These are phyloP conservation scores for Phytophthora uliginosa DNA, from an alignment of 352 stramenopile species.

Conservation along the genomic window DNA sequence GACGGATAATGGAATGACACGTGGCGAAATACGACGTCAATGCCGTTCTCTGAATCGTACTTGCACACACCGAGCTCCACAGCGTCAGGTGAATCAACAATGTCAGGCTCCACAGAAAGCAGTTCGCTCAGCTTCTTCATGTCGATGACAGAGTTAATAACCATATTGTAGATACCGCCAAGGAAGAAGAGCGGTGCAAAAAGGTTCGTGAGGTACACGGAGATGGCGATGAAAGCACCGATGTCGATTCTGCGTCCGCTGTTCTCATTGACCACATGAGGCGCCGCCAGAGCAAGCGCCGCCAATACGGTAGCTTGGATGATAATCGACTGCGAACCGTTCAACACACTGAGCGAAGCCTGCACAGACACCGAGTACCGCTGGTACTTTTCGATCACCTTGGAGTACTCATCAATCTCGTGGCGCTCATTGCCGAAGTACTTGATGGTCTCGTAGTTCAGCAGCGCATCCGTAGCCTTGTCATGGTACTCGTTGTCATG, in stretches of 20 bases:
- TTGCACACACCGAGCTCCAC: constrained; percentile 81
- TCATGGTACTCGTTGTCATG: constrained; percentile 99
- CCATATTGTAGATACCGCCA: constrained; percentile 92
- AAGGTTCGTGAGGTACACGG: constrained; percentile 96
- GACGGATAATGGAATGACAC: constrained; percentile 97
- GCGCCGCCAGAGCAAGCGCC: constrained; percentile 70
- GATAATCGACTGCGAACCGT: constrained; percentile 93
- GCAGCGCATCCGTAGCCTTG: constrained; percentile 96
- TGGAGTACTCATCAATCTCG: constrained; percentile 93
- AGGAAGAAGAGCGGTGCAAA: constrained; percentile 98
- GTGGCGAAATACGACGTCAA: constrained; percentile 94
- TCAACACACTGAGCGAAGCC: constrained; percentile 95
- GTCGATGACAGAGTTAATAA: constrained; percentile 96
- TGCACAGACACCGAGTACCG: constrained; percentile 94
- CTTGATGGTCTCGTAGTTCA: constrained; percentile 99
- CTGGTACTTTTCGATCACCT: constrained; percentile 96
- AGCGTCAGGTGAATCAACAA: constrained; percentile 92
- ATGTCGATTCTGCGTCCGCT: constrained; percentile 88
- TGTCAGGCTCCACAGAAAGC: constrained; percentile 95
- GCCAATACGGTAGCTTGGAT: constrained; percentile 81
- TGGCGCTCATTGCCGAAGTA: constrained; percentile 97
- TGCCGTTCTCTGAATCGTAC: constrained; percentile 79
- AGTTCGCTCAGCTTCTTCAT: constrained; percentile 98
- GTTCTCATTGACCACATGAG: constrained; percentile 76
- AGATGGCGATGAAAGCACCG: constrained; percentile 97